Base-by-base conservation (phyloP, 2,329 filamentous ascomycete genomes). In the Verticillium klebahnii region DNA sequence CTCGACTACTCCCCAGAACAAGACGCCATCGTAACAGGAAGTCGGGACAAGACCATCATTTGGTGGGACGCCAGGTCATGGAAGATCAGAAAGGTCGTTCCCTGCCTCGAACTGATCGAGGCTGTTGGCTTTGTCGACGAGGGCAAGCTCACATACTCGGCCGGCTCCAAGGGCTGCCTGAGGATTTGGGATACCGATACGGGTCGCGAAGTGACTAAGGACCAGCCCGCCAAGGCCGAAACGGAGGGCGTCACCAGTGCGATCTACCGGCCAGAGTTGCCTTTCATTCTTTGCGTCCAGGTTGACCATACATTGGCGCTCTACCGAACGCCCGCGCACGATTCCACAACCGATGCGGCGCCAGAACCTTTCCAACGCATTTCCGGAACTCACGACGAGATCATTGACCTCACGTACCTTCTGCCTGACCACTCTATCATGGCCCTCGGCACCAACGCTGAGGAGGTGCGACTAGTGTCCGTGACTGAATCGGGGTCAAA, bases 371-470 rank as follows among this genome's bases (percentile, higher is more conserved):
- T 91, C 55, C 87, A 91, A 67, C 86, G 92, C 55, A 96, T 99
- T 67, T 97, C 94, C 5, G 96, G 95, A 60, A 97, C 95, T 7
- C 93, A 98, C 74, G 96, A 99, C 73, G 95, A 99, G 74, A 93
- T 99, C 59, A 97, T 99, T 67, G 96, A 99, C 72, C 79, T 99
- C 37, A 91, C 89, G 34, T 97, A 95, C 70, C 81, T 98, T 60
- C 86, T 95, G 1, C 86, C 88, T 0, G 89, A 96, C 69, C 87
- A 86, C 62, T 94, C 92, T 2, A 78, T 96, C 59, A 82, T 99
- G 64, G 96, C 95, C 6, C 80, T 99, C 31, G 95, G 94, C 7
- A 98, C 94, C 2, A 99, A 99, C 73, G 92, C 93, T 0, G 95
- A 99, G 75, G 93, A 96, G 65, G 86, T 99, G 60, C 87, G 94